Evolutionary conservation across 1,284 basidiomycete genomes (phyloP).

Genomic region (Meira nashicola): DNA sequence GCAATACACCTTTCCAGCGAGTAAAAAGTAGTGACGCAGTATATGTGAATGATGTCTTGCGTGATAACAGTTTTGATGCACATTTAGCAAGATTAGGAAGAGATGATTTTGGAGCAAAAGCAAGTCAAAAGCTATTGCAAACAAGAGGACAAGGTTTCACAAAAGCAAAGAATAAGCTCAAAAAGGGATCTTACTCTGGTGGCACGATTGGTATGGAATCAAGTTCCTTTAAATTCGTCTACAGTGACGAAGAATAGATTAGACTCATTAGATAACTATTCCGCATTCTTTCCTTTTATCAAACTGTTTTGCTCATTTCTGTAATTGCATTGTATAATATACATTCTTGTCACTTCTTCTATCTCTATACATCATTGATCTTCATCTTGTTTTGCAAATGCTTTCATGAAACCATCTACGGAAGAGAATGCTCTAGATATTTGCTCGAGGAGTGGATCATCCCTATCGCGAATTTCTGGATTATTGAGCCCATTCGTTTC

Average conservation of each 20-base stretch:
- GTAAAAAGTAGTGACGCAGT: conserved; percentile 66
- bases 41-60: conserved; percentile 62
- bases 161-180: conserved; percentile 99
- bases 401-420: neutral
- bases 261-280: neutral
- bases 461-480: no score
- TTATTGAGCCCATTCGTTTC: neutral
- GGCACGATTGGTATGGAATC: conserved; percentile 44
- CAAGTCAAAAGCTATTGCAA: conserved; percentile 79
- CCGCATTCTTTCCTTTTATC: no score
- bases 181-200: conserved; percentile 63
- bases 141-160: conserved; percentile 90
- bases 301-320: neutral
- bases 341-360: conserved; percentile 4
- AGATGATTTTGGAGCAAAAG: conserved; percentile 83
- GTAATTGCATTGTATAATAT: neutral
- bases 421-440: conserved; percentile 3
- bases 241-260: conserved; percentile 39
- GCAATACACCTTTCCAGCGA: conserved; percentile 64
- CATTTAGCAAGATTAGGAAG: conserved; percentile 55
- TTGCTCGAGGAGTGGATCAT: neutral
- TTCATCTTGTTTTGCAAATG: neutral
- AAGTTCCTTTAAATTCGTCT: conserved; percentile 50
- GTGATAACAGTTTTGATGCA: conserved; percentile 76
- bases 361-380: neutral